Evolutionary conservation across 2,329 filamentous ascomycete species (phyloP).

Genomic region (Rutstroemia sp.): DNA sequence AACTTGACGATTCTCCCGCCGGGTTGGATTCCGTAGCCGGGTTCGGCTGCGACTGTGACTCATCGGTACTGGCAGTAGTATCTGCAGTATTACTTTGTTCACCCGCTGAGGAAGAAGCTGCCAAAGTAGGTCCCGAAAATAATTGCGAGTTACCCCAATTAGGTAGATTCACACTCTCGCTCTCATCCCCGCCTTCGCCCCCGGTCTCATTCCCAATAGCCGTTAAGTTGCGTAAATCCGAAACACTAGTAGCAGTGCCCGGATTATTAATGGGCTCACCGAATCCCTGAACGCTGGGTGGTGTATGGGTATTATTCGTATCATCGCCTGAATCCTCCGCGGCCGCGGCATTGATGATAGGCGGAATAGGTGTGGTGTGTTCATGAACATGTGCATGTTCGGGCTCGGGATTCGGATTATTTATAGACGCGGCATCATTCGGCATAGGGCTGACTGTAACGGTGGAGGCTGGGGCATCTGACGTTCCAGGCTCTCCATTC

Average conservation of each 20-base stretch:
- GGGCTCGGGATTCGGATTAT: conserved; percentile 17
- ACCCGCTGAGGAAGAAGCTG: conserved; percentile 5
- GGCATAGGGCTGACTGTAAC: neutral
- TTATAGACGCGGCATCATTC: conserved; percentile 14
- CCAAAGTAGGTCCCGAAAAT: conserved; percentile 15
- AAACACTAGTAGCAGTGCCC: neutral
- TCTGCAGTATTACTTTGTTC: conserved; percentile 7
- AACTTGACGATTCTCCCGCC: conserved; percentile 4
- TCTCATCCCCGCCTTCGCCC: no score
- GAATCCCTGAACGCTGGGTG: conserved; percentile 21
- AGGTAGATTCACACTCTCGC: neutral
- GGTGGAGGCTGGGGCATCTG: conserved; percentile 18
- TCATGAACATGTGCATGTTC: neutral
- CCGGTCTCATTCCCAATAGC: neutral
- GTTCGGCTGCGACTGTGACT: neutral
- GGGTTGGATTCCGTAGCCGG: neutral
- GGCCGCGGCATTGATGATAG: conserved; percentile 9
- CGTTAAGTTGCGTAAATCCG: neutral
- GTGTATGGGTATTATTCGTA: conserved; percentile 12
- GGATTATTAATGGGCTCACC: neutral
- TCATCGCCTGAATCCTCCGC: neutral
- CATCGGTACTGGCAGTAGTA: conserved; percentile 5
- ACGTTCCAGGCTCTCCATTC: neutral
- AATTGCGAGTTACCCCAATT: conserved; percentile 17
- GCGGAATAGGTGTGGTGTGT: conserved; percentile 18